Base-by-base conservation (phyloP, 2,329 filamentous ascomycete species). In the Fusarium humuli region DNA sequence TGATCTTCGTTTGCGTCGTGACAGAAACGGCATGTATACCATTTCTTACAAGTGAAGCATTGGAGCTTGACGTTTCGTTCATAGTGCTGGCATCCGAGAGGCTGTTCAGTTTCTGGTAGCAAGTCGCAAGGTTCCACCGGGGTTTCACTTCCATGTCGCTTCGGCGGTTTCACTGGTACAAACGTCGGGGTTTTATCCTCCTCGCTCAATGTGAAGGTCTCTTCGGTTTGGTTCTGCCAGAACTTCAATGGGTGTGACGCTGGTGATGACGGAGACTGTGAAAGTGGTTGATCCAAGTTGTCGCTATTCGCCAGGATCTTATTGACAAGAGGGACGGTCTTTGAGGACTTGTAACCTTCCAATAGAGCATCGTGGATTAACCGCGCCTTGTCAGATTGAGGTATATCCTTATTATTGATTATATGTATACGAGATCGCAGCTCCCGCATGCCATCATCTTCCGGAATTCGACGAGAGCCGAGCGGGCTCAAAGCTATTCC, bases 1-100 rank as follows among this genome's bases (percentile, higher is more conserved):
- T 97, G 94, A 72, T 93, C 90, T 75, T 98, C 93, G 11, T 84
- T 87, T 50, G 90, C 88, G 78, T 99, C 94, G 77, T 99, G 96
- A 77, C 96, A 99, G 77, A 98, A 91, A 20, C 96, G 91, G 78
- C 96, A 99, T 0, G 95, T 93, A 77, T 98, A 97, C 96, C 96
- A 99, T 75, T 88, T 91, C 73, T 91, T 88, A 81, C 96, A 99
- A 27, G 92, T 91, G 71, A 89, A 93, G 79, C 96, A 99, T 81
- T 99, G 94, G 34, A 98, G 83, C 80, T 98, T 98, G 73, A 99
- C 94, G 74, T 98, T 98, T 69, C 96, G 90, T 77, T 93, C 93
- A 79, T 99, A 99, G 81, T 99, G 96, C 74, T 91, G 86, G 79
- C 96, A 99, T 1, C 96, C 96, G 7, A 98, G 81, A 30, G 85